A percentile compares a stretch with the other conserved stretches of the same genome.
Conservation (phyloP, 768 basidiomycete species). For the Auricularia cornea region DNA sequence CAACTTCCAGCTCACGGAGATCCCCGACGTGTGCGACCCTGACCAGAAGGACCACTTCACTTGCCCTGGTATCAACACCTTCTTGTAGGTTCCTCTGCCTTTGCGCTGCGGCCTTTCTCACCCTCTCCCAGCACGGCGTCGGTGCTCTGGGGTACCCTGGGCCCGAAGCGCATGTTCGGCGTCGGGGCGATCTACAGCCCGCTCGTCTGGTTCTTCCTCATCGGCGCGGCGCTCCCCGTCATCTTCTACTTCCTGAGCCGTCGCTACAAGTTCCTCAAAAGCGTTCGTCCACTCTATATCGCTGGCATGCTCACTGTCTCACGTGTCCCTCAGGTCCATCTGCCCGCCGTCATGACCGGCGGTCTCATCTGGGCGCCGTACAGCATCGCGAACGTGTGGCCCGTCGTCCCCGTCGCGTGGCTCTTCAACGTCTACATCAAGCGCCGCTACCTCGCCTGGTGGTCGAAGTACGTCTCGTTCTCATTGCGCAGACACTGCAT, state of each 20-base stretch:
- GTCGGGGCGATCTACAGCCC: conserved; percentile 22
- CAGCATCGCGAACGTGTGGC: conserved; percentile 17
- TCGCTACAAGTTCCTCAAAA: conserved; percentile 14
- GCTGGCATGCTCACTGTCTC: background rate
- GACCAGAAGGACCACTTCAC: conserved; percentile 26
- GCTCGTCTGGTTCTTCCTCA: conserved; percentile 25
- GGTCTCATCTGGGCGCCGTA: conserved; percentile 16
- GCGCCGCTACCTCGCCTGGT: conserved; percentile 20
- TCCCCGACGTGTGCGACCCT: conserved; percentile 26
- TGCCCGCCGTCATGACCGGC: conserved; percentile 22
- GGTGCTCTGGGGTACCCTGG: conserved; percentile 26
- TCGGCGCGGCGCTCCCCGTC: conserved; percentile 28
- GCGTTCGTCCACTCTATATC: background rate
- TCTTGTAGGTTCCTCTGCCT: conserved; percentile 26
- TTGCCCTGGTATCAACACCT: conserved; percentile 30
- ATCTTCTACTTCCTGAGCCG: conserved; percentile 24
- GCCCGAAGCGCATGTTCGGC: conserved; percentile 30
- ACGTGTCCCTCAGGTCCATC: conserved; percentile 13
- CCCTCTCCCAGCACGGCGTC: conserved; percentile 18
- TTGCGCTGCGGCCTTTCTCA: conserved; percentile 16
- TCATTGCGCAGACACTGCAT: background rate
- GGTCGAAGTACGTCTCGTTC: conserved; percentile 10
- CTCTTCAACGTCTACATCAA: conserved; percentile 20
- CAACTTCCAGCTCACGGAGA: conserved; percentile 24
- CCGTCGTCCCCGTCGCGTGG: conserved; percentile 16